Conservation (phyloP, 2,329 filamentous ascomycete genomes). For the Sarocladium oryzae region DNA sequence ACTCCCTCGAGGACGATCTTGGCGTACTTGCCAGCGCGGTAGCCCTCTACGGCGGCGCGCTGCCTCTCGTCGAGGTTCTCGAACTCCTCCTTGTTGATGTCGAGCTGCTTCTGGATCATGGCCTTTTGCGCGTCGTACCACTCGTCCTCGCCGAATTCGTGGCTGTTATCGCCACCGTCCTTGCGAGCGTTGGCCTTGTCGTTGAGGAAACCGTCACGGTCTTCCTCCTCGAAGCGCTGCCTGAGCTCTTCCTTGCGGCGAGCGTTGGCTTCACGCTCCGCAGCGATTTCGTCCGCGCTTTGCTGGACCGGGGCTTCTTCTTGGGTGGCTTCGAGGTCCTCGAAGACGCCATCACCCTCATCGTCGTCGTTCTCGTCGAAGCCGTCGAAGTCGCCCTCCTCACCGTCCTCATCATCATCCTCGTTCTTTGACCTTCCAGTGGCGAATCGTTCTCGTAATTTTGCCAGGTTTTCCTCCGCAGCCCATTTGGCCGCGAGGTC, state of each 20-base stretch:
- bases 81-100: constrained; percentile 94
- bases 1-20: constrained; percentile 85
- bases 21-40: constrained; percentile 86
- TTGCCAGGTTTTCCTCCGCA: constrained; percentile 68
- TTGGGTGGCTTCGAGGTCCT: constrained; percentile 58
- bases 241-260: constrained; percentile 90
- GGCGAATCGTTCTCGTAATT: constrained; percentile 69
- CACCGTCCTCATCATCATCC: constrained; percentile 21
- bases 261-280: constrained; percentile 86
- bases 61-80: constrained; percentile 80
- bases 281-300: constrained; percentile 57
- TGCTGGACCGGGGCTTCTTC: constrained; percentile 46
- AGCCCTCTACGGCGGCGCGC: constrained; percentile 78
- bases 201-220: constrained; percentile 90
- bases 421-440: constrained; percentile 49
- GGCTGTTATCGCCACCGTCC: constrained; percentile 55
- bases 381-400: constrained; percentile 39
- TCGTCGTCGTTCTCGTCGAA: constrained; percentile 49
- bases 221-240: constrained; percentile 92
- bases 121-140: constrained; percentile 99
- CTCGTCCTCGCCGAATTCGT: constrained; percentile 93
- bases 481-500: constrained; percentile 82
- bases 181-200: constrained; percentile 73
- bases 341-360: constrained; percentile 48
- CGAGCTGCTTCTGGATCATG: constrained; percentile 85